Conservation (phyloP, 257 asterid species). For the Gentiana dahurica region DNA sequence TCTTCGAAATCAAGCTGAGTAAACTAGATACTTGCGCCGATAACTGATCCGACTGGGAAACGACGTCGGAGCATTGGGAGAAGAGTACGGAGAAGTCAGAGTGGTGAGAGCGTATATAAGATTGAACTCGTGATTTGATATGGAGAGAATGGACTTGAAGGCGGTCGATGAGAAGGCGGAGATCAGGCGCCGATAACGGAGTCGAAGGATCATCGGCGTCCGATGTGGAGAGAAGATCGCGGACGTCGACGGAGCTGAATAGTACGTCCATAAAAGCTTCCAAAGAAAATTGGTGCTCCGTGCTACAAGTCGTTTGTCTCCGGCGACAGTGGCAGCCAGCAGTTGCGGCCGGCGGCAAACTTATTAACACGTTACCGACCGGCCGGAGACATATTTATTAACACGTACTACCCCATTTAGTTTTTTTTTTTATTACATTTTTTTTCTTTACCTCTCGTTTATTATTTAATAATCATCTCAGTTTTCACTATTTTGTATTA, state of each 20-base stretch:
- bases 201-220: slow-evolving; percentile 43
- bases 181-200: slow-evolving; percentile 87
- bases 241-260: slow-evolving; percentile 43
- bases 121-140: slow-evolving; percentile 76
- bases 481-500: too few relatives aligned
- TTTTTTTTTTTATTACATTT: too few relatives aligned
- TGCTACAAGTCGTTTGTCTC: too few relatives aligned
- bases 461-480: too few relatives aligned
- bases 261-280: too few relatives aligned
- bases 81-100: slow-evolving; percentile 68
- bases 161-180: slow-evolving; percentile 79
- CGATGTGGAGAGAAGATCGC: slow-evolving; percentile 67
- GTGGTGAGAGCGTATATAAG: slow-evolving; percentile 69
- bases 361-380: too few relatives aligned
- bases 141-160: slow-evolving; percentile 64
- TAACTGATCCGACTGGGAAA: slow-evolving; percentile 47
- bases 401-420: too few relatives aligned
- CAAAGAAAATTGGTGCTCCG: too few relatives aligned
- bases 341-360: too few relatives aligned
- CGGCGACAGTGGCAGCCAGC: too few relatives aligned
- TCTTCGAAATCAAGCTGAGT: slow-evolving; percentile 44
- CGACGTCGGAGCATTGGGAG: slow-evolving; percentile 60
- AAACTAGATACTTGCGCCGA: slow-evolving; percentile 29
- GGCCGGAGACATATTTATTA: too few relatives aligned
- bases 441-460: too few relatives aligned